Conservation (phyloP, 495 filamentous ascomycete species). For the Hypomontagnella submonticulosa region DNA sequence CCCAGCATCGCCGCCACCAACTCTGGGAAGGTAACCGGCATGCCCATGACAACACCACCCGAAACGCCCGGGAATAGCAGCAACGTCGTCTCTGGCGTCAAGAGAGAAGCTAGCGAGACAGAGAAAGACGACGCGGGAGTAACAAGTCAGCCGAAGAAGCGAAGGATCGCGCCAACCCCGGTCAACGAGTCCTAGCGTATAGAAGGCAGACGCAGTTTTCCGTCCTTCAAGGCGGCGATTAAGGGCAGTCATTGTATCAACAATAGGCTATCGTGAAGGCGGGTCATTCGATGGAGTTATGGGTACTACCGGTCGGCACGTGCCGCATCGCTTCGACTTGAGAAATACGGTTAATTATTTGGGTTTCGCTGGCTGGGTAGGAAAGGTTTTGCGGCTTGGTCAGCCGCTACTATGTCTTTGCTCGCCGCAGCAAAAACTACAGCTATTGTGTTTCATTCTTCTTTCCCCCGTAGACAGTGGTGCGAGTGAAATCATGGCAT, state of each 20-base stretch:
- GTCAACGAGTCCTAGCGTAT: slow-evolving; percentile 51
- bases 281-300: slow-evolving; percentile 19
- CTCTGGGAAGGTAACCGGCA: slow-evolving; percentile 65
- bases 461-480: background rate
- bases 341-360: slow-evolving; percentile 15
- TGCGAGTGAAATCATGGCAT: slow-evolving; percentile 20
- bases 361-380: slow-evolving; percentile 16
- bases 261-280: slow-evolving; percentile 12
- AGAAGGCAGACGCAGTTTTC: background rate
- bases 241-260: slow-evolving; percentile 15
- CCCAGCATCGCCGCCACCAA: slow-evolving; percentile 78
- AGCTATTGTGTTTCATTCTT: background rate
- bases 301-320: slow-evolving; percentile 10
- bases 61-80: slow-evolving; percentile 74
- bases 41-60: slow-evolving; percentile 78
- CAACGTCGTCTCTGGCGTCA: slow-evolving; percentile 60
- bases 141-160: slow-evolving; percentile 69
- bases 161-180: slow-evolving; percentile 81
- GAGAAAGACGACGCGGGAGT: slow-evolving; percentile 56
- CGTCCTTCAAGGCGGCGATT: too few relatives aligned
- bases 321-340: slow-evolving; percentile 9
- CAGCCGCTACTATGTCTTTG: background rate
- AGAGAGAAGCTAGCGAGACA: slow-evolving; percentile 68
- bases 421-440: too few relatives aligned
- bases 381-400: slow-evolving; percentile 20